Percentiles rank a stretch among this genome's conserved stretches.
These are phyloP conservation scores for Xylaria sp. DNA, from an alignment of 2,329 filamentous ascomycete genomes.

Conservation along the genomic window DNA sequence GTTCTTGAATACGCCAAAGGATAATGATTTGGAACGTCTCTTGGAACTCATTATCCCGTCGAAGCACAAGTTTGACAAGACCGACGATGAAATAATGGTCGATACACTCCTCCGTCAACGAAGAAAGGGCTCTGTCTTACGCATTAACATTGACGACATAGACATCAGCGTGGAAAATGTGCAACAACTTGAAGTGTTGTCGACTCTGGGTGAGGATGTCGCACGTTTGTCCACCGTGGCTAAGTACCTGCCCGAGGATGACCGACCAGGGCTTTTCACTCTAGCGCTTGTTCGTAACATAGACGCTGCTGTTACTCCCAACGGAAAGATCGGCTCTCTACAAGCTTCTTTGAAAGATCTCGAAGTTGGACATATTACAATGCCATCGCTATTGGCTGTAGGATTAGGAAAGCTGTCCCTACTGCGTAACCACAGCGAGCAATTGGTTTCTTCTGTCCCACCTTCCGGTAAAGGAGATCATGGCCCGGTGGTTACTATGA, in stretches of 20 bases:
- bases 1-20: constrained; percentile 77
- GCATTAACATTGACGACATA: constrained; percentile 73
- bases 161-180: constrained; percentile 72
- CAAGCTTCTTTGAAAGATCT: constrained; percentile 69
- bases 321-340: constrained; percentile 74
- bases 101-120: constrained; percentile 90
- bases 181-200: constrained; percentile 73
- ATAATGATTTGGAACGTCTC: constrained; percentile 83
- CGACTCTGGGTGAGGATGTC: constrained; percentile 80
- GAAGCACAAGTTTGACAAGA: constrained; percentile 85
- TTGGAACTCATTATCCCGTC: constrained; percentile 90
- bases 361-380: constrained; percentile 82
- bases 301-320: constrained; percentile 70
- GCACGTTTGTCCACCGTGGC: constrained; percentile 85
- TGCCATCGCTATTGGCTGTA: constrained; percentile 85
- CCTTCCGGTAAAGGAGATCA: constrained; percentile 45
- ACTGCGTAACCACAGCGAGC: constrained; percentile 73
- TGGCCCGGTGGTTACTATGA: constrained; percentile 78
- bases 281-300: constrained; percentile 74
- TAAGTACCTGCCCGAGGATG: constrained; percentile 96
- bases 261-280: constrained; percentile 87
- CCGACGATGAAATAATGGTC: constrained; percentile 92
- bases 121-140: constrained; percentile 84
- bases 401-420: constrained; percentile 73
- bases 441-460: constrained; percentile 71